phyloP scores from a whole-genome alignment of 1,139 yeast species.

The Chernovozyma sophiae-reginae region DNA sequence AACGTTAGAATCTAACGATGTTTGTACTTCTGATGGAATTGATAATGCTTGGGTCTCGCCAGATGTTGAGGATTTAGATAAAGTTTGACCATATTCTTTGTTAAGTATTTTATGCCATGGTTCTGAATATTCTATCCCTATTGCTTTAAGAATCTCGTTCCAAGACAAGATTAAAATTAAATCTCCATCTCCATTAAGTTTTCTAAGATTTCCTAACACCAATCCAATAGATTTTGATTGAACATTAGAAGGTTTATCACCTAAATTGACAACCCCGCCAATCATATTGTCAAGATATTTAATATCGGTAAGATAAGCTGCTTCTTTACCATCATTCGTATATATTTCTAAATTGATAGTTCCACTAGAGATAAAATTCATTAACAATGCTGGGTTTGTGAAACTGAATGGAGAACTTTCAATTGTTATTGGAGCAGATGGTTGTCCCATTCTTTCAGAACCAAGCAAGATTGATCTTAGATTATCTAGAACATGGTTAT shows the following conservation, averaged over 20 bases:
- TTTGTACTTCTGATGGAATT: neutral
- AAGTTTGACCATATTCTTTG: neutral
- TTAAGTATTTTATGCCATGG: constrained; percentile 11
- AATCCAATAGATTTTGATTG: constrained; percentile 39
- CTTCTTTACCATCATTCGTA: constrained; percentile 14
- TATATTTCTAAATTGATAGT: constrained; percentile 31
- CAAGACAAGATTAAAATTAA: constrained; percentile 49
- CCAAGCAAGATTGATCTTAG: neutral
- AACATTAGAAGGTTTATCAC: neutral
- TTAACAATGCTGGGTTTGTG: constrained; percentile 54
- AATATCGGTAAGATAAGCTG: constrained; percentile 43
- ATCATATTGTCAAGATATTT: constrained; percentile 61
- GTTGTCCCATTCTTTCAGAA: neutral
- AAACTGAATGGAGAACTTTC: constrained; percentile 54
- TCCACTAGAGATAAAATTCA: constrained; percentile 46
- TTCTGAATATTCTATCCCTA: no score
- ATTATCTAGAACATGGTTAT: neutral
- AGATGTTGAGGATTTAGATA: neutral
- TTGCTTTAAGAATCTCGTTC: constrained; percentile 22
- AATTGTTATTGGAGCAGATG: constrained; percentile 12
- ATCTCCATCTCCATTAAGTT: constrained; percentile 60
- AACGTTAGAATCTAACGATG: constrained; percentile 12
- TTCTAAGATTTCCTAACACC: constrained; percentile 47
- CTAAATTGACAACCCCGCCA: constrained; percentile 47
- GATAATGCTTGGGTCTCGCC: neutral